Percentiles rank a stretch among this genome's conserved stretches.
Conservation (phyloP, 352 stramenopile species). For the Pythium plurisporium region DNA sequence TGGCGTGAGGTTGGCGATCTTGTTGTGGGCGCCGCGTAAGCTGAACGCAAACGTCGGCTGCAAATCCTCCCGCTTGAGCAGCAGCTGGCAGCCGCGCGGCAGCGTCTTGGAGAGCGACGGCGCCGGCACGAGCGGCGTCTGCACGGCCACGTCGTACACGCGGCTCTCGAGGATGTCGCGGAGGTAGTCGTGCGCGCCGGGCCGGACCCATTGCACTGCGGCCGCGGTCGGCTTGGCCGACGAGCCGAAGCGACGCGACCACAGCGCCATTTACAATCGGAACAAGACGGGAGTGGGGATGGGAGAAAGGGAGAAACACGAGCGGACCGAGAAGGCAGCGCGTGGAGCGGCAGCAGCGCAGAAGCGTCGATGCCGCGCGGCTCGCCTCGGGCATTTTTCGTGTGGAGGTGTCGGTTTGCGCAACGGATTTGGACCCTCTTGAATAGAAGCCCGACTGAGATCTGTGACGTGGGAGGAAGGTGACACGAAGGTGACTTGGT, state of each 20-base stretch:
- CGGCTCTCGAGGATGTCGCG: conserved; percentile 84
- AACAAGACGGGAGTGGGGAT: no score
- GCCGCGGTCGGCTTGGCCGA: conserved; percentile 28
- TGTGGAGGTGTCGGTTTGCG: no score
- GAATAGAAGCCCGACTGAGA: no score
- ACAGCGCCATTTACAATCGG: conserved; percentile 21
- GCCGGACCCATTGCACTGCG: conserved; percentile 58
- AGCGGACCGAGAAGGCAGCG: background rate
- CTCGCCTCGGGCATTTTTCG: no score
- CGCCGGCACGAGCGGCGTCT: conserved; percentile 78
- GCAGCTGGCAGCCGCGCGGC: conserved; percentile 77
- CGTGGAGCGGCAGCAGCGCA: no score
- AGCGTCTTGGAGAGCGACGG: conserved; percentile 61
- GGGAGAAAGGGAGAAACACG: no score
- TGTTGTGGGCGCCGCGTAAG: conserved; percentile 98
- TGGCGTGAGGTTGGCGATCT: conserved; percentile 93
- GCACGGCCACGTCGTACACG: conserved; percentile 82
- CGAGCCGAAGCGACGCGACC: conserved; percentile 31
- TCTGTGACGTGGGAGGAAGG: conserved; percentile 11
- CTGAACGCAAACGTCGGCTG: conserved; percentile 99
- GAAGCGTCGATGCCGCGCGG: no score
- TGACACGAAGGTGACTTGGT: conserved; percentile 3
- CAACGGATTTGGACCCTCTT: no score
- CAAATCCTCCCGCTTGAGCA: conserved; percentile 96
- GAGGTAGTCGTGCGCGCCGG: conserved; percentile 63